phyloP scores from a whole-genome alignment of 1,139 yeast genomes.

The Candida labiduridarum region DNA sequence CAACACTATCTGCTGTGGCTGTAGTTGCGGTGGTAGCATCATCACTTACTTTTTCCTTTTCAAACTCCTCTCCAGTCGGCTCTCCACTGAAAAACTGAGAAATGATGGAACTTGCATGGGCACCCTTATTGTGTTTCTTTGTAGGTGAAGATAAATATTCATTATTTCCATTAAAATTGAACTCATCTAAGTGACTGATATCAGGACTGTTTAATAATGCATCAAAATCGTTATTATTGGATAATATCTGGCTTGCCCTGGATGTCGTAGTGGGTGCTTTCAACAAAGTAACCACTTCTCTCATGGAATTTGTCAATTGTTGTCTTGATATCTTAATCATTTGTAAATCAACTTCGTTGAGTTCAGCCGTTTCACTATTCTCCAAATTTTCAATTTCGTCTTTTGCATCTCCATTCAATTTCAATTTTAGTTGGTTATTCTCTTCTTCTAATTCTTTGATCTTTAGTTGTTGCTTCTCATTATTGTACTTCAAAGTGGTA shows the following conservation, averaged over 20 bases:
- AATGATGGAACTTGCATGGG: slow-evolving; percentile 10
- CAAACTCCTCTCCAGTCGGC: slow-evolving; percentile 1
- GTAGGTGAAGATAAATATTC: slow-evolving; percentile 3
- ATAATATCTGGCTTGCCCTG: slow-evolving; percentile 26
- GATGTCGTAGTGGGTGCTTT: slow-evolving; percentile 33
- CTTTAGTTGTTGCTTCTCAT: slow-evolving; percentile 36
- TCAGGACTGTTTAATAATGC: slow-evolving; percentile 19
- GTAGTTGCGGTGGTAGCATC: background rate
- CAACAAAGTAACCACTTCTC: slow-evolving; percentile 43
- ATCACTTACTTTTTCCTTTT: background rate
- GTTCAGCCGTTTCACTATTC: slow-evolving; percentile 1
- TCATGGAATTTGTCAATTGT: slow-evolving; percentile 44
- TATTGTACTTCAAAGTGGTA: slow-evolving; percentile 42
- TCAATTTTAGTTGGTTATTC: slow-evolving; percentile 16
- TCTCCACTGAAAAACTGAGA: slow-evolving; percentile 14
- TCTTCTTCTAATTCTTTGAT: slow-evolving; percentile 35
- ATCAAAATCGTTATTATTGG: slow-evolving; percentile 20
- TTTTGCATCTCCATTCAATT: slow-evolving; percentile 5
- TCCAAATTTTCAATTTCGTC: background rate
- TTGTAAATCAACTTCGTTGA: slow-evolving; percentile 46
- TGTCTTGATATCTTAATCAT: slow-evolving; percentile 41
- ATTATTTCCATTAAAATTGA: slow-evolving; percentile 9
- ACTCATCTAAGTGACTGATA: slow-evolving; percentile 8
- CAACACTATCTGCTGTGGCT: background rate
- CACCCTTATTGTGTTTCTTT: slow-evolving; percentile 4